Evolutionary conservation across 2,329 filamentous ascomycete genomes (phyloP).

Genomic region (Pseudogymnoascus pannorum): DNA sequence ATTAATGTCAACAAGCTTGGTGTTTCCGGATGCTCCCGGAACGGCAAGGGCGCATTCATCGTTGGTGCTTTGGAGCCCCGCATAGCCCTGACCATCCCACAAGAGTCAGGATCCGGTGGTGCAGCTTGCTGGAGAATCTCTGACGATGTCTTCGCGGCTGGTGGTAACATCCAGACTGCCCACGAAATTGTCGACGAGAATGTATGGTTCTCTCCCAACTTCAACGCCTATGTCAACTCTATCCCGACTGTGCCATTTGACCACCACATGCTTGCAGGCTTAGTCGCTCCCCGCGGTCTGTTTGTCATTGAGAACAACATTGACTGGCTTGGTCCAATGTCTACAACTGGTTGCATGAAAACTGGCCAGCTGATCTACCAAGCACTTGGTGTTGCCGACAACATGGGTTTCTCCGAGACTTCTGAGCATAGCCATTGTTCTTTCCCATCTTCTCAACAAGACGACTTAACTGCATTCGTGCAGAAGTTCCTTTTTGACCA

Average conservation of each 20-base stretch:
- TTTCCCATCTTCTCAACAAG: constrained; percentile 39
- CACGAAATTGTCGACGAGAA: constrained; percentile 53
- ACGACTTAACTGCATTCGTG: constrained; percentile 42
- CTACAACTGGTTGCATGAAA: constrained; percentile 47
- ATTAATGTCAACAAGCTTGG: constrained; percentile 46
- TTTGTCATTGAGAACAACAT: constrained; percentile 48
- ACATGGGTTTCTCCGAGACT: constrained; percentile 44
- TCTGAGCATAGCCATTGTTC: constrained; percentile 42
- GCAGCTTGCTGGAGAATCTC: constrained; percentile 53
- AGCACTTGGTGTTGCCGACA: constrained; percentile 43
- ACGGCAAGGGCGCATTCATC: constrained; percentile 58
- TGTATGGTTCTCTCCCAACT: constrained; percentile 52
- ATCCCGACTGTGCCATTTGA: constrained; percentile 45
- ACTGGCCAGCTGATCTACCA: constrained; percentile 47
- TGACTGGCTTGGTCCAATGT: constrained; percentile 46
- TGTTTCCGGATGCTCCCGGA: constrained; percentile 57
- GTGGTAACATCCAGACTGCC: constrained; percentile 53
- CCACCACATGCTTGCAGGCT: constrained; percentile 50
- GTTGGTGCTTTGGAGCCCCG: constrained; percentile 51
- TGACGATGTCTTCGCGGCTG: constrained; percentile 40
- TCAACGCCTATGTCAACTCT: constrained; percentile 44
- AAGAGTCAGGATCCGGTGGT: constrained; percentile 55
- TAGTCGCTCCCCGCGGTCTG: constrained; percentile 49
- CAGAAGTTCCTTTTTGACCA: constrained; percentile 37
- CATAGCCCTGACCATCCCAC: constrained; percentile 53